Base-by-base conservation (phyloP, 2,329 filamentous ascomycete species). In the Nemania abortiva region DNA sequence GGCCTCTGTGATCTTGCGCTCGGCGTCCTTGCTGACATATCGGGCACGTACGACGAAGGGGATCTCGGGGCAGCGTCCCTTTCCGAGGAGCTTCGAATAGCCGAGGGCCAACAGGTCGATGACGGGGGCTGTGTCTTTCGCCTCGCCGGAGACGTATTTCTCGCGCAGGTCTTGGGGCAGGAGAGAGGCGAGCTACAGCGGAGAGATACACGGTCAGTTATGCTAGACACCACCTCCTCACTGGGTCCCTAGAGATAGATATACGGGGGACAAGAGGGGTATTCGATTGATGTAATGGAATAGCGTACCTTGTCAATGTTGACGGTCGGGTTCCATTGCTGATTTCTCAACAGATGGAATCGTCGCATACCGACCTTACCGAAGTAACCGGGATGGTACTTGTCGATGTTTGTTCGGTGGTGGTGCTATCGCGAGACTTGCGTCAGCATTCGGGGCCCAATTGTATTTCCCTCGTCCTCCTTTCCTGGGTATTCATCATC, bases 351-450 rank as follows among this genome's bases (percentile, higher is more conserved):
- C 87, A 96, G 94, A 90, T 98, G 96, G 93, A 97, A 98, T 88
- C 95, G 91, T 82, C 93, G 89, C 93, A 95, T 95, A 87, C 92
- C 92, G 79, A 95, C 93, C 88, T 98, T 98, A 87, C 94, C 94
- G 86, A 98, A 98, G 93, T 98, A 98, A 94, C 96, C 96, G 74
- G 95, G 94, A 82, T 94, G 92, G 89, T 93, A 97, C 86, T 96
- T 95, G 78, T 86, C 84, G 72, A 86, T 76, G 88, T 97, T 97
- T 81, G 93, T 97, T 77, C 93, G 87, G 91, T 97, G 94, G 88
- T 99, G 96, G 89, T 99, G 96, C 88, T 98, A 56, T 68, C 18
- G 42, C 94, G 93, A 9, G 90, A 95, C 95, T 42, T 50, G 22
- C 31, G 60, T 70, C 42, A 70, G 68, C 45, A 9, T 29, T 24